A percentile compares a stretch with the other conserved stretches of the same genome.
phyloP scores from a whole-genome alignment of 805 yeast genomes.

The Barnettozyma botsteinii region DNA sequence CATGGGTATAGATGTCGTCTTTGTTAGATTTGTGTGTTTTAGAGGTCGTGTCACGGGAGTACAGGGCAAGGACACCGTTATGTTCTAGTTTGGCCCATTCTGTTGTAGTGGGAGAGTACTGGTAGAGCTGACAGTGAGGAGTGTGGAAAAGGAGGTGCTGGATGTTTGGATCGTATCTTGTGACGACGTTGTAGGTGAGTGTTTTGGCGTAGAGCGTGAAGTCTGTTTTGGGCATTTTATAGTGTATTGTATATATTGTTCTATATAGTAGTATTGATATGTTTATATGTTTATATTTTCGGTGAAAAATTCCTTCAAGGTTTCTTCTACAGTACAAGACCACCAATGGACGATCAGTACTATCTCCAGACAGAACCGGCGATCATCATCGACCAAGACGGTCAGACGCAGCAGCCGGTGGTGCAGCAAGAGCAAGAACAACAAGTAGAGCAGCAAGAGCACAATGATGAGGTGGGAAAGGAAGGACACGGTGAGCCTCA shows the following conservation, averaged over 20 bases:
- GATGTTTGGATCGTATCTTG: slow-evolving; percentile 68
- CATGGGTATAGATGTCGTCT: slow-evolving; percentile 47
- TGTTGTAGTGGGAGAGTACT: slow-evolving; percentile 43
- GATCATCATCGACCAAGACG: slow-evolving; percentile 15
- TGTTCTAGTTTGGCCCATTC: slow-evolving; percentile 69
- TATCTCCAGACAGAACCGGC: slow-evolving; percentile 21
- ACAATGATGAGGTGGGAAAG: not conserved
- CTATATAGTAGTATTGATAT: not conserved
- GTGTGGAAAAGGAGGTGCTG: slow-evolving; percentile 63
- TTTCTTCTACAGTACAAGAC: not conserved
- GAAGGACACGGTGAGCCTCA: slow-evolving; percentile 12
- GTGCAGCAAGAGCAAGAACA: slow-evolving; percentile 2
- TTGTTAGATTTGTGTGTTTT: slow-evolving; percentile 17
- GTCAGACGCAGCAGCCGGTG: not conserved
- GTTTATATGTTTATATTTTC: not conserved
- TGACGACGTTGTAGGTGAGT: slow-evolving; percentile 67
- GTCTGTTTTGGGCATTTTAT: slow-evolving; percentile 1
- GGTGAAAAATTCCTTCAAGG: not conserved
- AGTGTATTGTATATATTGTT: not conserved
- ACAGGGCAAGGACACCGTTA: slow-evolving; percentile 66
- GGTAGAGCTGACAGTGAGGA: slow-evolving; percentile 67
- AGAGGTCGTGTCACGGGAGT: slow-evolving; percentile 39
- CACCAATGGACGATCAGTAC: slow-evolving; percentile 16
- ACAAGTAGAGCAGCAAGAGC: slow-evolving; percentile 2
- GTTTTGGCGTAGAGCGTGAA: slow-evolving; percentile 50